Base-by-base conservation (phyloP, 257 asterid genomes). In the Nicotiana tomentosiformis region DNA sequence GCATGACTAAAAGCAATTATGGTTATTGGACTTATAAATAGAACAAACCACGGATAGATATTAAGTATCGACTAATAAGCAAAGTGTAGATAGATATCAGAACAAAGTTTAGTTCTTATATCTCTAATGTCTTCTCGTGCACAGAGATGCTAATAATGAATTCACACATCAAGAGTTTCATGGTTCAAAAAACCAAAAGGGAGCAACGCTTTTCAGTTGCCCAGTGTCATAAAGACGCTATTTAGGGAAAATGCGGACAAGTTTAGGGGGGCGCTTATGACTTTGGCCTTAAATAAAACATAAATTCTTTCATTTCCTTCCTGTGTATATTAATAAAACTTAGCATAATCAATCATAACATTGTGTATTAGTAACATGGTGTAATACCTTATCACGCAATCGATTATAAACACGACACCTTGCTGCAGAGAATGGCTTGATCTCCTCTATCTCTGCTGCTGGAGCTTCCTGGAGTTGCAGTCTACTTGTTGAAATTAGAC, bases 401-500 rank as follows among this genome's bases (percentile, higher is more conserved):
- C 92, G 90, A 85, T 86, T 90, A 87, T 51, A 93, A 83, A 87
- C 88, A 32, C 95, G 89, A 16, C 97, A 92, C 86, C 98, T 91
- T 29, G 99, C 97, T 10, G 95, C 92, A 29, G 99, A 96, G 84
- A 92, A 90, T 2, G 94, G 96, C 85, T 94, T 94, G 17, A 88
- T 89, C 87, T 93, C 92, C 6, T 90, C 88, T 23, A 65, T 82
- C 87, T 92, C 97, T 57, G 60, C 87, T 30, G 86, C 82, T 84
- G 97, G 86, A 87, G 91, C 84, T 85, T 92, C 98, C 86, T 91
- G 91, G 35, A 88, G 87, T 85, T 88, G 93, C 85, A 93, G 84
- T 83, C 97, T 88, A 89, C 88, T 96, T 33, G 98, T 87, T 66
- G 99, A 90, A 87, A 96, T 91, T 84, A 93, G 89, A 89, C 98